Base-by-base conservation (phyloP, 2,329 filamentous ascomycete species). In the Coleophoma eucalyptorum region DNA sequence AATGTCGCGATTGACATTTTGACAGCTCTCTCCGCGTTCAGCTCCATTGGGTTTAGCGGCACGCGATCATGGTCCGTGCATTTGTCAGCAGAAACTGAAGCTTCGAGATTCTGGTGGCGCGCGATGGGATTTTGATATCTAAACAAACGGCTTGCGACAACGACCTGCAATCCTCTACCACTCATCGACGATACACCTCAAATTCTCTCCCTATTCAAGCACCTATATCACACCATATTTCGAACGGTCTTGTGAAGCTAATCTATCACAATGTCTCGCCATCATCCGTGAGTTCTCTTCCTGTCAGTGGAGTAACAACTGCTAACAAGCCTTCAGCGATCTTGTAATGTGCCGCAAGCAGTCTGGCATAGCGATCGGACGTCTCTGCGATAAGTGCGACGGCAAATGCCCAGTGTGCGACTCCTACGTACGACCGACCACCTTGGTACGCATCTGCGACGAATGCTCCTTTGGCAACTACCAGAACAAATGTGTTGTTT, bases 321-420 rank as follows among this genome's bases (percentile, higher is more conserved):
- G n/a, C 52, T 52, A 46, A 59, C 53, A 50, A 33, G 33, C 45
- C 42, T 49, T 16, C 67, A 90, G 87, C 72, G 94, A 99, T 78
- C 86, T 99, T 61, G 94, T 99, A 64, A 97, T 97, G 93, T 99
- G 94, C 83, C 92, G 93, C 77, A 99, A 99, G 77, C 93, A 96
- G 71, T 80, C 93, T 54, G 94, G 94, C 74, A 97, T 97, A 69
- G 89, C 92, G 65, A 96, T 99, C 81, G 94, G 94, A 69, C 92
- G 94, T 51, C 89, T 99, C 68, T 99, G 94, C 81, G 94, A 99
- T 77, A 99, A 99, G 76, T 99, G 94, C 79, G 94, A 99, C 76
- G 94, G 94, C 72, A 99, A 99, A 78, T 99, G 94, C 67, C 94
- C 94, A 59, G 92, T 99, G 55, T 99, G 94, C 83, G 94, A 99